A percentile compares a stretch with the other conserved stretches of the same genome.
Conservation (phyloP, 352 stramenopile species). For the Peronospora tabacina region DNA sequence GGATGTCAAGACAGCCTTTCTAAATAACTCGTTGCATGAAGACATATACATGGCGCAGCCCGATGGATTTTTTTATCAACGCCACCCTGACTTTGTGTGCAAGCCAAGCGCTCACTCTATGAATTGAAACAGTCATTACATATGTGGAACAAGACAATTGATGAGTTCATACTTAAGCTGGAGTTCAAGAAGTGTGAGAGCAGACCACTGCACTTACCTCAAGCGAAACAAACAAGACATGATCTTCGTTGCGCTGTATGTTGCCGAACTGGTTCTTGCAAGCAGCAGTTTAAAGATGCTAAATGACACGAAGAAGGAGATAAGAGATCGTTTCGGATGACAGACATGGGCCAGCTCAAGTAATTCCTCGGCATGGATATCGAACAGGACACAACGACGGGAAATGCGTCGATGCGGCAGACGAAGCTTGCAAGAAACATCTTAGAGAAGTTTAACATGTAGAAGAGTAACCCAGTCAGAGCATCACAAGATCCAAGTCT, state of each 20-base stretch:
- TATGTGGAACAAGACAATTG: slow-evolving; percentile 2
- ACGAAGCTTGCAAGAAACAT: background rate
- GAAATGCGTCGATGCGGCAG: background rate
- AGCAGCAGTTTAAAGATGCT: slow-evolving; percentile 5
- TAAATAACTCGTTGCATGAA: slow-evolving; percentile 9
- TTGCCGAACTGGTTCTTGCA: slow-evolving; percentile 9
- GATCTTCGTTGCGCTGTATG: slow-evolving; percentile 8
- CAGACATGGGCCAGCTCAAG: background rate
- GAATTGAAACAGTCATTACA: slow-evolving; percentile 1
- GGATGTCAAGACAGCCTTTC: slow-evolving; percentile 26
- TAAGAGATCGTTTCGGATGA: slow-evolving; percentile 2
- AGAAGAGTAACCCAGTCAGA: background rate
- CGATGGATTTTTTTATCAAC: background rate
- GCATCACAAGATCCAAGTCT: background rate
- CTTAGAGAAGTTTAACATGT: background rate
- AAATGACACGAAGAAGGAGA: no score
- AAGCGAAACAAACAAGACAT: background rate
- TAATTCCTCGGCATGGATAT: background rate
- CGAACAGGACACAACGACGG: background rate
- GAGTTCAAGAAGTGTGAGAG: slow-evolving; percentile 5
- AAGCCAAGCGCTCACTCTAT: background rate
- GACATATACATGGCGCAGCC: slow-evolving; percentile 9
- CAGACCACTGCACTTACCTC: slow-evolving; percentile 2
- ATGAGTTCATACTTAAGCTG: background rate
- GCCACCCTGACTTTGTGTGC: background rate